Conservation (phyloP, 1,284 basidiomycete genomes). For the Heliocybe sulcata region DNA sequence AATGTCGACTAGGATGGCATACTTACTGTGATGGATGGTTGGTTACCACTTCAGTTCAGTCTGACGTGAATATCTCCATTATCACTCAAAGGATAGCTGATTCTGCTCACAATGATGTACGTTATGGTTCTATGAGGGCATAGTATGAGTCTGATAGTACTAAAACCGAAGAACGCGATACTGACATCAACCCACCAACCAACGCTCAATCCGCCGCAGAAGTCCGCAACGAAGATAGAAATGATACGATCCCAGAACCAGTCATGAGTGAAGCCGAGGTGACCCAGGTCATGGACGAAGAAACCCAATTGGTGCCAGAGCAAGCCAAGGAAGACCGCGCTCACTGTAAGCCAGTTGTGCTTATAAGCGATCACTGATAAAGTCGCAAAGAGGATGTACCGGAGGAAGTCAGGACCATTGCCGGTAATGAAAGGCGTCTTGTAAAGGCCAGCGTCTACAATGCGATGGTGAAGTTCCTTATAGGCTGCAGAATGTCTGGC, state of each 20-base stretch:
- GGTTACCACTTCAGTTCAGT: constrained; percentile 66
- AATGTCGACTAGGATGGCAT: constrained; percentile 5
- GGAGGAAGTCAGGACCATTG: constrained; percentile 82
- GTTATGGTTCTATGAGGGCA: constrained; percentile 80
- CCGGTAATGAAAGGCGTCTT: constrained; percentile 78
- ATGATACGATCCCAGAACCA: constrained; percentile 81
- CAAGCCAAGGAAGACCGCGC: constrained; percentile 78
- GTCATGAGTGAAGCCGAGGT: constrained; percentile 88
- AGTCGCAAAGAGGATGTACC: constrained; percentile 64
- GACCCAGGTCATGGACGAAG: constrained; percentile 90
- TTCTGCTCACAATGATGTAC: constrained; percentile 78
- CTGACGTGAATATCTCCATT: constrained; percentile 12
- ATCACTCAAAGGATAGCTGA: constrained; percentile 4
- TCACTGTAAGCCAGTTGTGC: constrained; percentile 57
- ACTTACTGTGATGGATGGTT: constrained; percentile 94
- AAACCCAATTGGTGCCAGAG: constrained; percentile 97
- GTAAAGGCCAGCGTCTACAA: constrained; percentile 83
- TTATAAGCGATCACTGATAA: constrained; percentile 60
- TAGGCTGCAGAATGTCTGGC: constrained; percentile 74
- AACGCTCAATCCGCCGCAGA: constrained; percentile 87
- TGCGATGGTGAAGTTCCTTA: constrained; percentile 68
- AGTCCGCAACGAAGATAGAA: constrained; percentile 79
- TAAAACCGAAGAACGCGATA: constrained; percentile 15
- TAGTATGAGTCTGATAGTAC: constrained; percentile 4
- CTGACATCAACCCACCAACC: constrained; percentile 98